These are phyloP conservation scores for Platanthera guangdongensis DNA, from an alignment of 106 monocot species.

Conservation along the genomic window DNA sequence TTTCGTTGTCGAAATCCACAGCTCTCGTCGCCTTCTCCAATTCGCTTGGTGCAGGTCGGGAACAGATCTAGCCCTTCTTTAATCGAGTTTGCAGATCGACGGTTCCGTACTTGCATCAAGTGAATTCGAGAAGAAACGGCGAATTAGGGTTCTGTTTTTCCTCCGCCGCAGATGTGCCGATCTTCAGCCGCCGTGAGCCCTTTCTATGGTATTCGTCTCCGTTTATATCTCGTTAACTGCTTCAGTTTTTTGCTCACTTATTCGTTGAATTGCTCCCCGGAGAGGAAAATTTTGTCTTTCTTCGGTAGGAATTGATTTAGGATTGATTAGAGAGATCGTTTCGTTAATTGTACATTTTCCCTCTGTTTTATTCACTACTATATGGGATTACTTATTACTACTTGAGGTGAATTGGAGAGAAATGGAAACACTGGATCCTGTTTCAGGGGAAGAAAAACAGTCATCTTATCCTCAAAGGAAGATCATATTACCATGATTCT, in stretches of 20 bases:
- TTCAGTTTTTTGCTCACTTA: not conserved
- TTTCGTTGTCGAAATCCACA: not conserved
- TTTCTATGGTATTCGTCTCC: too few species aligned
- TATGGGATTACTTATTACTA: too few species aligned
- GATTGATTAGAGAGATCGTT: not conserved
- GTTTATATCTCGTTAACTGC: not conserved
- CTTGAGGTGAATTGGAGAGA: too few species aligned
- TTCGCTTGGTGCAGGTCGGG: slow-evolving; percentile 17
- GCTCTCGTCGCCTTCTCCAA: slow-evolving; percentile 7
- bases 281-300: not conserved
- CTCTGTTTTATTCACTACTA: too few species aligned
- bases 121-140: slow-evolving; percentile 13
- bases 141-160: not conserved
- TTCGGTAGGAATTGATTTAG: not conserved
- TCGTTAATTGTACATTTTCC: too few species aligned
- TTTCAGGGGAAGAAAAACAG: too few species aligned
- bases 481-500: too few species aligned
- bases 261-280: not conserved
- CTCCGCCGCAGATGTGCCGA: not conserved
- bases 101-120: slow-evolving; percentile 10
- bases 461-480: too few species aligned
- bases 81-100: not conserved
- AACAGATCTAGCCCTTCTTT: not conserved
- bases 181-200: not conserved
- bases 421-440: too few species aligned